Percentiles rank a stretch among this genome's conserved stretches.
phyloP scores from a whole-genome alignment of 1,139 yeast species.

The Nadsonia commutata region DNA sequence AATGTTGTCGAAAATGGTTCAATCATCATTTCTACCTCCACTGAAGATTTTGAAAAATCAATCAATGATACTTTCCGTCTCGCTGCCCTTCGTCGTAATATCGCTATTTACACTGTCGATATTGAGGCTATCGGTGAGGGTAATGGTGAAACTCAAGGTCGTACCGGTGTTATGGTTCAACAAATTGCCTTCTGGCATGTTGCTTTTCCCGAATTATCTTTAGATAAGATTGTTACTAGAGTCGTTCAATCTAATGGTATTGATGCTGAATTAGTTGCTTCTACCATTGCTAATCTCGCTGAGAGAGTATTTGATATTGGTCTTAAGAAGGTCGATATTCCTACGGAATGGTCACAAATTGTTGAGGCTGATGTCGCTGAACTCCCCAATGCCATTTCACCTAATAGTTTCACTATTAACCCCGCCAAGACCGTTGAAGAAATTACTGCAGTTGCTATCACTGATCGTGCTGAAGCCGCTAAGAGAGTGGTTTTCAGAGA shows the following conservation, averaged over 20 bases:
- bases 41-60: constrained; percentile 40
- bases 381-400: constrained; percentile 30
- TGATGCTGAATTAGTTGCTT: constrained; percentile 69
- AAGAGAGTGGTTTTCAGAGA: constrained; percentile 69
- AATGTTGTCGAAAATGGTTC: too few relatives aligned
- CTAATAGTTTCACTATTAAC: constrained; percentile 24
- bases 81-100: constrained; percentile 38
- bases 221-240: constrained; percentile 59
- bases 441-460: constrained; percentile 19
- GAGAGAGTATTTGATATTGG: constrained; percentile 22
- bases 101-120: constrained; percentile 29
- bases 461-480: constrained; percentile 40
- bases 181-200: constrained; percentile 74
- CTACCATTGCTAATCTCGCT: constrained; percentile 56
- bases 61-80: constrained; percentile 42
- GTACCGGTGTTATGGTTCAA: constrained; percentile 57
- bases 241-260: constrained; percentile 71
- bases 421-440: too few relatives aligned
- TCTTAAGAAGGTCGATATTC: constrained; percentile 22
- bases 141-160: constrained; percentile 53
- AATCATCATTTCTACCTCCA: constrained; percentile 45
- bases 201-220: constrained; percentile 44
- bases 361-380: constrained; percentile 35
- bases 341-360: constrained; percentile 16
- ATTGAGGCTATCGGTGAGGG: constrained; percentile 17